Evolutionary conservation across 2,329 filamentous ascomycete species (phyloP).

Genomic region (Didymella lethalis): DNA sequence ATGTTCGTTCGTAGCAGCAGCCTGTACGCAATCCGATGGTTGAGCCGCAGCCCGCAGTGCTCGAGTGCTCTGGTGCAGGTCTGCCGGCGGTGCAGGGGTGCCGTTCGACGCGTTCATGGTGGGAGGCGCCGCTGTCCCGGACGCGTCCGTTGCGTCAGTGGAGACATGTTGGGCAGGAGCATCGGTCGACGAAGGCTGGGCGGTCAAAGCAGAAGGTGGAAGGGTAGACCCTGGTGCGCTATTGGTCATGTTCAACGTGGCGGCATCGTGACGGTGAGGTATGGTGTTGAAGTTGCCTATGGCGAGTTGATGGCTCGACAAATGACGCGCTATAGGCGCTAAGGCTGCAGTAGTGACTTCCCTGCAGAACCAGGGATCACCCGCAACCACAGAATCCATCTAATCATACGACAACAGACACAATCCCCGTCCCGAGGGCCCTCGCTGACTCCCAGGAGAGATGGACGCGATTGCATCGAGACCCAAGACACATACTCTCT

Average conservation of each 20-base stretch:
- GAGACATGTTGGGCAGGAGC: constrained; percentile 25
- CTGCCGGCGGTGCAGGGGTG: constrained; percentile 11
- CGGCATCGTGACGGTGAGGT: constrained; percentile 25
- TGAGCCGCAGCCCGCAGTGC: constrained; percentile 3
- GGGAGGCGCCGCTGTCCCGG: constrained; percentile 21
- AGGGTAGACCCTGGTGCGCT: constrained; percentile 25
- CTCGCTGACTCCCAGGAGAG: constrained; percentile 19
- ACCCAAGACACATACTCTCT: constrained; percentile 1
- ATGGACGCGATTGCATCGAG: constrained; percentile 11
- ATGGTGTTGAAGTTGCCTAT: constrained; percentile 9
- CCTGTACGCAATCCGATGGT: constrained; percentile 6
- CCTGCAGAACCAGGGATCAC: constrained; percentile 25
- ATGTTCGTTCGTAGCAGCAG: constrained; percentile 52
- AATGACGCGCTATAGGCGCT: constrained; percentile 34
- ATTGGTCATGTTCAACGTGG: constrained; percentile 35
- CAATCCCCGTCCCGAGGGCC: constrained; percentile 23
- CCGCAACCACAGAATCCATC: constrained; percentile 23
- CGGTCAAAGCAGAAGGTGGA: constrained; percentile 23
- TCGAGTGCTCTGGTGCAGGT: constrained; percentile 18
- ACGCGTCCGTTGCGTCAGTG: constrained; percentile 23
- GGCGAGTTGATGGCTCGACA: constrained; percentile 18
- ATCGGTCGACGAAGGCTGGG: constrained; percentile 15
- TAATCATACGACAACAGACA: constrained; percentile 34
- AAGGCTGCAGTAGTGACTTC: constrained; percentile 1
- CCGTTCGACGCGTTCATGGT: constrained; percentile 23